Evolutionary conservation across 768 basidiomycete genomes (phyloP), one percentile per base, ranked within the genome.

Genomic region (Rhodotorula kratochvilovae): DNA sequence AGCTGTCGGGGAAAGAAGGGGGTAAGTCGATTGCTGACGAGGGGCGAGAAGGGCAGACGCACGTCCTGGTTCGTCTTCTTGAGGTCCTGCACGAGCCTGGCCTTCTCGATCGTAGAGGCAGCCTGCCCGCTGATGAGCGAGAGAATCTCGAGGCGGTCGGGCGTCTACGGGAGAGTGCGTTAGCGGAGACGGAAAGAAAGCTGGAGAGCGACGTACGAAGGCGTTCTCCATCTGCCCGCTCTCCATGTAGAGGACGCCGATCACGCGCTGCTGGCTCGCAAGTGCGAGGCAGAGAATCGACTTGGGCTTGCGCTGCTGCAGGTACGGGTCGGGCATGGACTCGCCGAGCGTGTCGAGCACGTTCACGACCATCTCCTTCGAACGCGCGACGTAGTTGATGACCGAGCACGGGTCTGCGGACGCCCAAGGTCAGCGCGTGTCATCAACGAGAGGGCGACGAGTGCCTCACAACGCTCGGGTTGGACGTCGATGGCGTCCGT

Each of bases 121-220:
- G 74, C 74, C 61, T 72, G 70, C 0, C 70, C 70, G 2, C 61
- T 63, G 31, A 75, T 71, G 53, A 75, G 66, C 3, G 70, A 63
- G 3, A 75, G 70, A 39, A 75, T 75, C 36, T 75, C 74, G 33
- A 72, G 67, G 17, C 74, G 70, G 39, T 75, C 74, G 16, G 65
- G 64, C 2, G 73, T 70, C 71, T 72, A 42, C 29, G 13, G 1
- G 13, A 4, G 33, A 16, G 19, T 10, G 11, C 15, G 19, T 45
- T 31, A 31, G 29, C 4, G 23, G 21, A 17, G 60, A n/a, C 11
- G 25, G 2, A 11, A 21, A 0, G 33, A n/a, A 29, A 16, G 5
- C 12, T 1, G 29, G 5, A 43, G 23, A 61, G 11, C 16, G n/a
- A 54, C 71, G 48, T 17, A 68, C 71, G 31, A 74, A 74, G 39